Conservation (phyloP, 805 yeast species). For the Ogataea methylovora region DNA sequence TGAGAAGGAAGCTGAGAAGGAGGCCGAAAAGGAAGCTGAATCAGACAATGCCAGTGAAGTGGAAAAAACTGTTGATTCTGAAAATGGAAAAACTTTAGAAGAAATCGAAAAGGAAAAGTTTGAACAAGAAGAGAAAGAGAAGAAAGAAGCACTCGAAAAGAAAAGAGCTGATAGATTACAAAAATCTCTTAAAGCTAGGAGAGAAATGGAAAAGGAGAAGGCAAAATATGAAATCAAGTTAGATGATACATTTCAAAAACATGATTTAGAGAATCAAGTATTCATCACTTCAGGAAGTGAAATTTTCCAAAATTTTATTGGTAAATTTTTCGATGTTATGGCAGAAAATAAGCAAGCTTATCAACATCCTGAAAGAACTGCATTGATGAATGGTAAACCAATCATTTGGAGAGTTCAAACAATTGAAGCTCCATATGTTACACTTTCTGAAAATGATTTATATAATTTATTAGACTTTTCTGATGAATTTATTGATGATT, state of each 20-base stretch:
- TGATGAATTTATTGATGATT: conserved; percentile 33
- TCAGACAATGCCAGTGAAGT: no score
- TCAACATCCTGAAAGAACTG: conserved; percentile 13
- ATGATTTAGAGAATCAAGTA: background rate
- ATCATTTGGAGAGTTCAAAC: conserved; percentile 14
- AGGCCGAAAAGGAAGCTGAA: no score
- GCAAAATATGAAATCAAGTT: background rate
- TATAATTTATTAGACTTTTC: conserved; percentile 4
- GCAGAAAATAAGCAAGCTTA: conserved; percentile 4
- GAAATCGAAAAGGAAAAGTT: conserved; percentile 35
- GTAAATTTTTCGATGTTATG: conserved; percentile 6
- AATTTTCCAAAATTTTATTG: conserved; percentile 8
- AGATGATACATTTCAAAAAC: background rate
- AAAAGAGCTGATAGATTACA: no score
- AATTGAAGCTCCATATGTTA: conserved; percentile 8
- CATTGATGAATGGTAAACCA: conserved; percentile 11
- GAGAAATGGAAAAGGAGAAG: background rate
- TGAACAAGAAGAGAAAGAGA: conserved; percentile 27
- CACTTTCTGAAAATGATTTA: conserved; percentile 4
- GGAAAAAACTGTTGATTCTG: no score
- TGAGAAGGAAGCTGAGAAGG: no score
- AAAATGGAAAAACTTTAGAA: no score
- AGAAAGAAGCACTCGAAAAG: no score
- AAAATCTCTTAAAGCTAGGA: no score
- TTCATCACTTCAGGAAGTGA: conserved; percentile 4